Conservation (phyloP, 805 yeast species). For the Cyberlindnera mrakii region DNA sequence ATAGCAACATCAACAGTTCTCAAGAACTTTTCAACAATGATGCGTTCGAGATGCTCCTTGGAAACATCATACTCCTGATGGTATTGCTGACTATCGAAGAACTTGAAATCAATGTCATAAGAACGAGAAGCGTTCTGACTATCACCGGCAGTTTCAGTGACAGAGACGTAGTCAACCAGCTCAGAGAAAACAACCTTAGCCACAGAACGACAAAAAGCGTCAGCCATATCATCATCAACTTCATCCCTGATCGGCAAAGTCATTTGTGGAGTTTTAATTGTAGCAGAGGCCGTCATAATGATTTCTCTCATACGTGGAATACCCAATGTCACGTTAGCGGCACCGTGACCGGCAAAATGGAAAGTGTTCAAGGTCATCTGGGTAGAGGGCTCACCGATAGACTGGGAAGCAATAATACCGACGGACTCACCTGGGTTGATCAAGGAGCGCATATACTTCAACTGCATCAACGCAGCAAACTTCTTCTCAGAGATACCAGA, state of each 20-base stretch:
- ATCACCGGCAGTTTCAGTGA: slow-evolving; percentile 81
- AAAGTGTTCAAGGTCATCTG: slow-evolving; percentile 97
- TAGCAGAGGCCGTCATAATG: slow-evolving; percentile 96
- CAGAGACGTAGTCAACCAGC: slow-evolving; percentile 77
- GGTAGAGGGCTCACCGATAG: slow-evolving; percentile 98
- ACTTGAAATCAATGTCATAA: slow-evolving; percentile 66
- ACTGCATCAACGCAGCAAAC: slow-evolving; percentile 94
- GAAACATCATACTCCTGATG: slow-evolving; percentile 83
- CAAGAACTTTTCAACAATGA: slow-evolving; percentile 62
- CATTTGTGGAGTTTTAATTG: slow-evolving; percentile 99
- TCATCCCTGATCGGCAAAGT: slow-evolving; percentile 77
- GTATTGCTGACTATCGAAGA: slow-evolving; percentile 74
- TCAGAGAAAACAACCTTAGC: slow-evolving; percentile 83
- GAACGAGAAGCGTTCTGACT: slow-evolving; percentile 52
- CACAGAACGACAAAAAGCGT: slow-evolving; percentile 85
- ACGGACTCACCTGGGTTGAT: slow-evolving; percentile 97
- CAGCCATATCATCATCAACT: slow-evolving; percentile 83
- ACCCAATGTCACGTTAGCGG: slow-evolving; percentile 98
- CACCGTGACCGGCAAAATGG: slow-evolving; percentile 99
- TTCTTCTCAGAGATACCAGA: slow-evolving; percentile 61
- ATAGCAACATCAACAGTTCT: slow-evolving; percentile 65
- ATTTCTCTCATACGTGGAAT: slow-evolving; percentile 99
- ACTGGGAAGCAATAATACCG: slow-evolving; percentile 97
- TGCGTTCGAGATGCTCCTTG: slow-evolving; percentile 68
- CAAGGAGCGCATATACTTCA: slow-evolving; percentile 94